Evolutionary conservation across 257 asterid genomes (phyloP).

Genomic region (Lycium barbarum): DNA sequence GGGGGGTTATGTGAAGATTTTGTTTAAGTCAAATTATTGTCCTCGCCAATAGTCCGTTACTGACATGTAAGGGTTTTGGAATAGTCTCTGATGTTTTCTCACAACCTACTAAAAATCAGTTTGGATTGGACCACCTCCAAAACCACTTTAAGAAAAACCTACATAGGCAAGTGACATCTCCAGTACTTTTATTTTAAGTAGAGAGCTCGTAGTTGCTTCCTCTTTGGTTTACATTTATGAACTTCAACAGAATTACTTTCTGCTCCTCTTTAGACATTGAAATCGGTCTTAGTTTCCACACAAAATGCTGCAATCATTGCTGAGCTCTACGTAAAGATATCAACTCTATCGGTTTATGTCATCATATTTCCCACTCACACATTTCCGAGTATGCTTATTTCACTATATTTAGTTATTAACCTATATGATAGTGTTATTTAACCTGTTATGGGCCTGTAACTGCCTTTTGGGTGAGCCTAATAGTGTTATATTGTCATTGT

Average conservation of each 20-base stretch:
- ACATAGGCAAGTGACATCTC: not conserved
- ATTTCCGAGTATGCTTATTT: not conserved
- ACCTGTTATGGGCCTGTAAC: no score
- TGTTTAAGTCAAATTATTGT: not conserved
- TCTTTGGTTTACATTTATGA: not conserved
- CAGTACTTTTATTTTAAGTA: not conserved
- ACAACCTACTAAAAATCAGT: not conserved
- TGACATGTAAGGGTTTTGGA: not conserved
- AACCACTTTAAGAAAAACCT: not conserved
- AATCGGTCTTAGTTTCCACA: not conserved
- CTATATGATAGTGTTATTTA: not conserved
- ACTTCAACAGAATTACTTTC: not conserved
- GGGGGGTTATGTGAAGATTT: not conserved
- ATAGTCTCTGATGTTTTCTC: conserved; percentile 6
- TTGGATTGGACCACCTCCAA: not conserved
- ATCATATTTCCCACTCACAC: not conserved
- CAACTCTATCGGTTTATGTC: not conserved
- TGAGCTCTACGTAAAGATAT: not conserved
- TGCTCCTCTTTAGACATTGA: not conserved
- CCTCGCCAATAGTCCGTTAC: not conserved
- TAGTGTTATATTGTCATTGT: no score
- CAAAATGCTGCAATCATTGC: not conserved
- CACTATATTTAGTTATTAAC: not conserved
- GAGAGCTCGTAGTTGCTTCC: not conserved
- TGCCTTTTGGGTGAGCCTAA: no score